phyloP scores from a whole-genome alignment of 176 grass and related monocot genomes.

The Eremochloa ophiuroides region DNA sequence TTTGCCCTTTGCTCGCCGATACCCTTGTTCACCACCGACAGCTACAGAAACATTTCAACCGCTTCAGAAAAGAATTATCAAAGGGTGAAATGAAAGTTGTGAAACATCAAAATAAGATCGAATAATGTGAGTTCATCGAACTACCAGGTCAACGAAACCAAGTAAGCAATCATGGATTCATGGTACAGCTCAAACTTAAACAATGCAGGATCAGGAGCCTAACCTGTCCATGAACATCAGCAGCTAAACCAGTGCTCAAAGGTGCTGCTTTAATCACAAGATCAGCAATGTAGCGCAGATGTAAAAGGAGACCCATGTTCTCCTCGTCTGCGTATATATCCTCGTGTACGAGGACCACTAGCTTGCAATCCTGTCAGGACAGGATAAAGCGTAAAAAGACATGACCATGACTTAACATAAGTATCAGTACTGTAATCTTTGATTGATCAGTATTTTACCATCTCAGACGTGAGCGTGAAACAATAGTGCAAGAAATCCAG shows the following conservation, averaged over 20 bases:
- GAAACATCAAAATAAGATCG: neutral
- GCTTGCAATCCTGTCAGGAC: constrained; percentile 54
- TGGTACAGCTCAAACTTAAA: neutral
- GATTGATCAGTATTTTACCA: constrained; percentile 38
- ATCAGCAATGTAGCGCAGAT: constrained; percentile 64
- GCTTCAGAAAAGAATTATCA: constrained; percentile 7
- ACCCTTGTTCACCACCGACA: constrained; percentile 66
- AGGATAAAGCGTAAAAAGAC: neutral
- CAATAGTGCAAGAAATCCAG: constrained; percentile 88
- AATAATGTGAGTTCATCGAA: neutral
- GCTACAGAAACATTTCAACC: constrained; percentile 34
- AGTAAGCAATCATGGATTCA: constrained; percentile 11
- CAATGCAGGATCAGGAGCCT: neutral
- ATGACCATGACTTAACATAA: neutral
- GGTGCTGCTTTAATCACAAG: constrained; percentile 64
- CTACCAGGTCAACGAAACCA: neutral
- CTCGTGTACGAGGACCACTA: constrained; percentile 74
- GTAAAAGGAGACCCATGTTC: constrained; percentile 40
- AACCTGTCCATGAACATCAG: constrained; percentile 96
- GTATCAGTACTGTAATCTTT: neutral
- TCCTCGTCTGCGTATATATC: constrained; percentile 84
- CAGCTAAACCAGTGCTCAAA: constrained; percentile 74
- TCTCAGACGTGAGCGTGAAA: constrained; percentile 54
- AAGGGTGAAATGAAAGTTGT: neutral
- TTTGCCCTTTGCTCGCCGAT: constrained; percentile 26